A percentile compares a stretch with the other conserved stretches of the same genome.
phyloP scores from a whole-genome alignment of 2,329 filamentous ascomycete species.

The Tolypocladium tundrense region DNA sequence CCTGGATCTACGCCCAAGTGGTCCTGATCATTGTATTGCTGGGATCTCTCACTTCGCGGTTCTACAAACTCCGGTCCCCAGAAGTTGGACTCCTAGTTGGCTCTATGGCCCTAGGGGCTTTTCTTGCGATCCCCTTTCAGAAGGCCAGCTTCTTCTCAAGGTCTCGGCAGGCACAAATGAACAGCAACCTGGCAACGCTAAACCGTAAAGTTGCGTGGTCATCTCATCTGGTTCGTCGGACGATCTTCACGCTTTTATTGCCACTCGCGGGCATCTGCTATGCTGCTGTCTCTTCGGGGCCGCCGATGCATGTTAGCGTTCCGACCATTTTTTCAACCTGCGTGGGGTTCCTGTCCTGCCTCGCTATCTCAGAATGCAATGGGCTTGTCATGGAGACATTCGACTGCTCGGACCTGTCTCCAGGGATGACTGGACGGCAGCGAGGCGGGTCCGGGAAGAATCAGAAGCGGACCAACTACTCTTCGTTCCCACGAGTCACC shows the following conservation, averaged over 20 bases:
- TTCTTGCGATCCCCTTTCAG: slow-evolving; percentile 62
- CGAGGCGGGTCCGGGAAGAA: slow-evolving; percentile 26
- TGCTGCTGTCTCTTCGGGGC: slow-evolving; percentile 54
- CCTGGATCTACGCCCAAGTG: slow-evolving; percentile 70
- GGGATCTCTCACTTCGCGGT: slow-evolving; percentile 58
- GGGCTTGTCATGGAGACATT: slow-evolving; percentile 73
- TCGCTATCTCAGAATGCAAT: slow-evolving; percentile 67
- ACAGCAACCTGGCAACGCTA: slow-evolving; percentile 58
- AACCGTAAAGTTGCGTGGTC: slow-evolving; percentile 56
- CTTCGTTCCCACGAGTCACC: slow-evolving; percentile 62
- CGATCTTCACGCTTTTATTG: slow-evolving; percentile 55
- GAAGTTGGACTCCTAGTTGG: slow-evolving; percentile 57
- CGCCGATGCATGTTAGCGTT: slow-evolving; percentile 47
- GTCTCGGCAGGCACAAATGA: slow-evolving; percentile 45
- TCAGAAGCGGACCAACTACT: slow-evolving; percentile 55
- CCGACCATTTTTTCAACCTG: slow-evolving; percentile 56
- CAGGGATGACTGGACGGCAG: slow-evolving; percentile 54
- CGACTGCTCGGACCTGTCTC: slow-evolving; percentile 69
- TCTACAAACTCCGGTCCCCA: slow-evolving; percentile 54
- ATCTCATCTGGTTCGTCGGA: slow-evolving; percentile 59
- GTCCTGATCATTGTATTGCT: slow-evolving; percentile 63
- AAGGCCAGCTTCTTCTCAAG: slow-evolving; percentile 61
- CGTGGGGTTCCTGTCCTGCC: slow-evolving; percentile 60
- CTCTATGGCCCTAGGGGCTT: slow-evolving; percentile 56
- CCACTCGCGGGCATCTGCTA: slow-evolving; percentile 59